Conservation (phyloP, 139 green algal species). For the Tetraselmis chui region DNA sequence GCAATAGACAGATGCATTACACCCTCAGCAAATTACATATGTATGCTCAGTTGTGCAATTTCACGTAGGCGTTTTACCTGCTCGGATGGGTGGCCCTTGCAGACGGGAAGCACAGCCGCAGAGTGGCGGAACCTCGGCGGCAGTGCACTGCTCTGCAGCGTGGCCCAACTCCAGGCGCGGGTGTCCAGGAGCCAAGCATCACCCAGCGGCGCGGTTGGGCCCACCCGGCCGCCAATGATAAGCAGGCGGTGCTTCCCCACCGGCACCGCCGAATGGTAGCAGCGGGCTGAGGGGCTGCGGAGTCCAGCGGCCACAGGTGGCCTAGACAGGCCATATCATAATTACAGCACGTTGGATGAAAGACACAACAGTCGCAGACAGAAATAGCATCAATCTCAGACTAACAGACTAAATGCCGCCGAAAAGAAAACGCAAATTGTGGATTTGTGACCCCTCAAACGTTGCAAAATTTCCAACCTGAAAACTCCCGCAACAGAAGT, state of each 20-base stretch:
- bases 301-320: neutral
- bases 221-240: constrained; percentile 34
- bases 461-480: no score
- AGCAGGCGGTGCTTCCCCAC: constrained; percentile 19
- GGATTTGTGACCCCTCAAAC: no score
- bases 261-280: constrained; percentile 12
- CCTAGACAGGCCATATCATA: neutral
- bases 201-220: constrained; percentile 26
- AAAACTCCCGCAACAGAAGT: no score
- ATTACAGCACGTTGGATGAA: no score
- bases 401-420: no score
- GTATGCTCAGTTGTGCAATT: no score
- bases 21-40: no score
- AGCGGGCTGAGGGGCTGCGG: constrained; percentile 7
- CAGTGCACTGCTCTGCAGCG: neutral
- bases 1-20: no score
- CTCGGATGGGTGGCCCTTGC: neutral
- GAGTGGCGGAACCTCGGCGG: constrained; percentile 28
- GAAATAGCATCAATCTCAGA: no score
- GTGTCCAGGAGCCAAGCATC: constrained; percentile 40
- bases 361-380: no score
- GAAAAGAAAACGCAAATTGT: no score
- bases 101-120: constrained; percentile 12
- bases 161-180: constrained; percentile 14
- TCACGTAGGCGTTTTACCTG: no score